These are phyloP conservation scores for Rhizomucor pusillus DNA, from an alignment of 371 early-diverging fungal species.

Conservation along the genomic window DNA sequence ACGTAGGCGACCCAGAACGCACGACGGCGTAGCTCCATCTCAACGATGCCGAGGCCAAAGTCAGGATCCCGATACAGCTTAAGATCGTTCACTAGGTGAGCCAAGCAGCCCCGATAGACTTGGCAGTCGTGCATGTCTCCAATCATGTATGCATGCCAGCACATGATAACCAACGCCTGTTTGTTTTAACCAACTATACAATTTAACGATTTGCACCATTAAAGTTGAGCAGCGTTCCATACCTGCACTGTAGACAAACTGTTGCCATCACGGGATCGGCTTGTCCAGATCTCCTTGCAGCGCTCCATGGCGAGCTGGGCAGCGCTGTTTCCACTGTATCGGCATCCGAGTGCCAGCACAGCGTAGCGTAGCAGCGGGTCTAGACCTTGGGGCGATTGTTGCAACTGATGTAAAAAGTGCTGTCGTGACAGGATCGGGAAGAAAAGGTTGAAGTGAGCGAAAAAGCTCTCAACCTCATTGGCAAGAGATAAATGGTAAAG, in stretches of 20 bases:
- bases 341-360: constrained; percentile 28
- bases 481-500: constrained; percentile 17
- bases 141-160: constrained; percentile 8
- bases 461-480: constrained; percentile 22
- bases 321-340: constrained; percentile 3
- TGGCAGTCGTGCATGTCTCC: constrained; percentile 10
- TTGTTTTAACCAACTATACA: neutral
- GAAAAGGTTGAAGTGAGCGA: constrained; percentile 39
- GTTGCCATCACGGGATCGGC: neutral
- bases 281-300: constrained; percentile 5
- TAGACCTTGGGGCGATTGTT: constrained; percentile 13
- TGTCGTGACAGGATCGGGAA: constrained; percentile 42
- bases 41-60: constrained; percentile 7
- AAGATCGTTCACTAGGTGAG: neutral
- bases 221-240: constrained; percentile 1
- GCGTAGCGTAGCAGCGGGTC: constrained; percentile 34
- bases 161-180: constrained; percentile 14
- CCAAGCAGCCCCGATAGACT: neutral
- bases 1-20: constrained; percentile 40
- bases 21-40: constrained; percentile 37
- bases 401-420: constrained; percentile 29
- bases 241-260: constrained; percentile 24
- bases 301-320: neutral
- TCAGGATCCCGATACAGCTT: constrained; percentile 12
- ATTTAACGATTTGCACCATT: neutral